These are phyloP conservation scores for Ascochyta koolunga DNA, from an alignment of 2,329 filamentous ascomycete species.

Conservation along the genomic window DNA sequence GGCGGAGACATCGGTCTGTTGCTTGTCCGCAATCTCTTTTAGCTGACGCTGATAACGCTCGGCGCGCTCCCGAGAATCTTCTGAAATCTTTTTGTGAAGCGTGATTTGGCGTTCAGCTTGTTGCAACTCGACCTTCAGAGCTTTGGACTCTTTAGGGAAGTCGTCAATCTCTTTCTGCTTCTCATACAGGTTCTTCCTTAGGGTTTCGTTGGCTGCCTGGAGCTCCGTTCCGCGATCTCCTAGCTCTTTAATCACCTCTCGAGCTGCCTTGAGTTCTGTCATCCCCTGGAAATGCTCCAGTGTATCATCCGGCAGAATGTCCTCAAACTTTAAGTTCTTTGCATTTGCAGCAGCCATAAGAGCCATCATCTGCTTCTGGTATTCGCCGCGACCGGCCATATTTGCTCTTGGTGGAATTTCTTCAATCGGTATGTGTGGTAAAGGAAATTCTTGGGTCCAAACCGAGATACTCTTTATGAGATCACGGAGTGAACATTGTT, in stretches of 20 bases:
- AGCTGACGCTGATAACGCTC: constrained; percentile 22
- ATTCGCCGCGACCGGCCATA: constrained; percentile 21
- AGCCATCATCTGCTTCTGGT: constrained; percentile 21
- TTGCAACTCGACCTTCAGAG: constrained; percentile 24
- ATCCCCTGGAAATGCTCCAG: constrained; percentile 16
- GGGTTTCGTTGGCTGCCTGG: constrained; percentile 5
- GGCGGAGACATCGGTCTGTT: constrained; percentile 2
- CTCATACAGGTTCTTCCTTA: constrained; percentile 17
- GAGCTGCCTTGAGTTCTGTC: constrained; percentile 22
- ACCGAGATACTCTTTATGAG: not conserved
- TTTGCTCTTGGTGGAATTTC: not conserved
- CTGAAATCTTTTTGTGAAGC: constrained; percentile 16
- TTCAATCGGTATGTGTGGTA: not conserved
- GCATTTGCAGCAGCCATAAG: constrained; percentile 19
- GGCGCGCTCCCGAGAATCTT: constrained; percentile 14
- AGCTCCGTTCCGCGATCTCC: constrained; percentile 20
- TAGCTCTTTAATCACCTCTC: constrained; percentile 22
- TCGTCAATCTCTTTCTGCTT: constrained; percentile 24
- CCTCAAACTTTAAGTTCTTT: constrained; percentile 20
- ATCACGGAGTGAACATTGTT: not conserved
- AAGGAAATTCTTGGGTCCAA: not conserved
- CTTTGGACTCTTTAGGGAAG: constrained; percentile 20
- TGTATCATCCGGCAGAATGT: constrained; percentile 22
- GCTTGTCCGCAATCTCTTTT: constrained; percentile 1
- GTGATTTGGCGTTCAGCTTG: constrained; percentile 19